phyloP scores from a whole-genome alignment of 1,139 yeast genomes.

The Yamadazyma aaseri region DNA sequence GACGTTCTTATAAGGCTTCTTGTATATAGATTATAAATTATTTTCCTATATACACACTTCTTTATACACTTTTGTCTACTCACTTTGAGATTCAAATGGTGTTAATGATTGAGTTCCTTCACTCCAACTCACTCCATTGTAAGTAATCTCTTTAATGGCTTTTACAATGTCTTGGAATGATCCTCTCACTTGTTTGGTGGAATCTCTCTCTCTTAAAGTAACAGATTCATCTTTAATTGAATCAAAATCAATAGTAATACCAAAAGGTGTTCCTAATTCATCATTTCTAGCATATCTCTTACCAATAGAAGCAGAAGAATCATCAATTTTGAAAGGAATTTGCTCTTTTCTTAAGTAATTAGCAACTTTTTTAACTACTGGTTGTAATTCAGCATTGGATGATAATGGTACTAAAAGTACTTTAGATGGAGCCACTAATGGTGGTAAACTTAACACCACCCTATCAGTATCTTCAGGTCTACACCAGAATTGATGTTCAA shows the following conservation, averaged over 20 bases:
- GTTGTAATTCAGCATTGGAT: conserved; percentile 75
- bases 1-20: no score
- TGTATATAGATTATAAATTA: no score
- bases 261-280: conserved; percentile 99
- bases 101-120: conserved; percentile 74
- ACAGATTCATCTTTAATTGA: conserved; percentile 86
- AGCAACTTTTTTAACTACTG: conserved; percentile 70
- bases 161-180: conserved; percentile 70
- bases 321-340: conserved; percentile 94
- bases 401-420: conserved; percentile 94
- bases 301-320: conserved; percentile 97
- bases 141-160: conserved; percentile 77
- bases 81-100: conserved; percentile 55
- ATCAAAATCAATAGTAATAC: conserved; percentile 96
- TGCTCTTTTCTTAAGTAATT: conserved; percentile 72
- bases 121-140: conserved; percentile 74
- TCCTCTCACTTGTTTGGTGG: conserved; percentile 97
- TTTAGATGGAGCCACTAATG: conserved; percentile 96
- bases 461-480: conserved; percentile 93
- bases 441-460: conserved; percentile 90
- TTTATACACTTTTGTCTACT: no score
- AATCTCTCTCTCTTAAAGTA: conserved; percentile 96
- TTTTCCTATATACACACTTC: no score
- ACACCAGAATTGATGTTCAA: conserved; percentile 94
- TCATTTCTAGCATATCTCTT: conserved; percentile 98